Percentiles rank a stretch among this genome's conserved stretches.
phyloP scores from a whole-genome alignment of 257 asterid species.

The Scutellaria barbata region DNA sequence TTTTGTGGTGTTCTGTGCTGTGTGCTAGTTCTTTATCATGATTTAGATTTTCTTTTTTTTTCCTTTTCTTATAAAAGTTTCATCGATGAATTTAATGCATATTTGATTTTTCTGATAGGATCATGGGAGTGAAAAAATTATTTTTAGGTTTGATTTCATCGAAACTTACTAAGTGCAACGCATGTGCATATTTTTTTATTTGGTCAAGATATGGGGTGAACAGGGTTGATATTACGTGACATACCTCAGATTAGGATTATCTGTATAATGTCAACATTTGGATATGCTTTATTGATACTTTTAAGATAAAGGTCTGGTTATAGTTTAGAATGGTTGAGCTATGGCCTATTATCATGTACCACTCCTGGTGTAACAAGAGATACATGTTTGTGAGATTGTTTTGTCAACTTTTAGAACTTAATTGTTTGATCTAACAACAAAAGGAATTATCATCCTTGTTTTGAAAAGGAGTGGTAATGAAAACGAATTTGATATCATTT shows the following conservation, averaged over 20 bases:
- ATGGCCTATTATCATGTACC: background rate
- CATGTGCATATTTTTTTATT: background rate
- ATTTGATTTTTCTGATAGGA: constrained; percentile 11
- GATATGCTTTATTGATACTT: background rate
- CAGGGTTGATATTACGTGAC: background rate
- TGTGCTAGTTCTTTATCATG: constrained; percentile 13
- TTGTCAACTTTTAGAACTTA: background rate
- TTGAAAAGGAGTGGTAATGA: background rate
- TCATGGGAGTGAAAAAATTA: background rate
- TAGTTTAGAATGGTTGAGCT: background rate
- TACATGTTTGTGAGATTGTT: background rate
- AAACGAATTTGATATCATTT: background rate
- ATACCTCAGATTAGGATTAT: background rate
- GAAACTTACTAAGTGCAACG: background rate
- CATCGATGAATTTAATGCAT: background rate
- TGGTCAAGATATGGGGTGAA: too few species aligned
- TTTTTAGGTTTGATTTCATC: background rate
- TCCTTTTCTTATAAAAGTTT: background rate
- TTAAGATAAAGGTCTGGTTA: constrained; percentile 1
- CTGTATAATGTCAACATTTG: background rate
- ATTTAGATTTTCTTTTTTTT: background rate
- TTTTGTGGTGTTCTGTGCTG: background rate
- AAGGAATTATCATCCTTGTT: constrained; percentile 10
- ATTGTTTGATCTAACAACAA: background rate
- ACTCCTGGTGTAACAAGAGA: background rate